A percentile compares a stretch with the other conserved stretches of the same genome.
phyloP scores from a whole-genome alignment of 1,284 basidiomycete genomes.

The Moesziomyces parantarcticus region DNA sequence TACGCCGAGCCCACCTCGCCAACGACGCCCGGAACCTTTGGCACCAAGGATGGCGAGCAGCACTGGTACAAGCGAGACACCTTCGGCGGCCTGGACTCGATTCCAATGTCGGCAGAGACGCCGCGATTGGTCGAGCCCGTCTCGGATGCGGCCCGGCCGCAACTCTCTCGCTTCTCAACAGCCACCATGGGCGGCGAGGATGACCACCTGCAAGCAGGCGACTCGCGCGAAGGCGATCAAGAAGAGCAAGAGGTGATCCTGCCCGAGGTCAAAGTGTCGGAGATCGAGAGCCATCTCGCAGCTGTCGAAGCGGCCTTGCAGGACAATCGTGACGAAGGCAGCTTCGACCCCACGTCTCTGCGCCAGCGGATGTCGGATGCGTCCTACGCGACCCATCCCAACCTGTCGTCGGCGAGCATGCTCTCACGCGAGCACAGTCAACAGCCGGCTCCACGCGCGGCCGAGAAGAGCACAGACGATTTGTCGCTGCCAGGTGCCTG shows the following conservation, averaged over 20 bases:
- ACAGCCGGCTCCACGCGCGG: constrained; percentile 2
- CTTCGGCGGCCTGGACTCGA: constrained; percentile 31
- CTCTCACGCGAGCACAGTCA: constrained; percentile 28
- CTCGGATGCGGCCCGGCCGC: constrained; percentile 13
- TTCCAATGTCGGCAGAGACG: constrained; percentile 2
- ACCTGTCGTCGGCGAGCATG: constrained; percentile 35
- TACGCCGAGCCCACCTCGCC: constrained; percentile 1
- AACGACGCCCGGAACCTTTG: not conserved
- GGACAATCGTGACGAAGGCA: constrained; percentile 39
- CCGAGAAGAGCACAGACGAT: constrained; percentile 27
- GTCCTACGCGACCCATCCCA: constrained; percentile 26
- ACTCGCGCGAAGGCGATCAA: constrained; percentile 8
- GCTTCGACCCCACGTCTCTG: constrained; percentile 41
- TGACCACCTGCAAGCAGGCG: not conserved
- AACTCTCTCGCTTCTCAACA: constrained; percentile 30
- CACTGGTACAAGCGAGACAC: constrained; percentile 27
- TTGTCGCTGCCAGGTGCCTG: constrained; percentile 41
- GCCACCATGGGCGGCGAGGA: constrained; percentile 12
- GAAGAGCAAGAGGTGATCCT: constrained; percentile 31
- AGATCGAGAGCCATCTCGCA: constrained; percentile 45
- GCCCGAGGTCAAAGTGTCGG: constrained; percentile 43
- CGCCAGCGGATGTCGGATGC: constrained; percentile 42
- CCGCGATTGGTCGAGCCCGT: constrained; percentile 1
- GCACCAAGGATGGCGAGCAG: constrained; percentile 1
- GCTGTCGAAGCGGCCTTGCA: constrained; percentile 47